These are phyloP conservation scores for Sergeia podlipaevii DNA, from an alignment of 208 protist species.

Conservation along the genomic window DNA sequence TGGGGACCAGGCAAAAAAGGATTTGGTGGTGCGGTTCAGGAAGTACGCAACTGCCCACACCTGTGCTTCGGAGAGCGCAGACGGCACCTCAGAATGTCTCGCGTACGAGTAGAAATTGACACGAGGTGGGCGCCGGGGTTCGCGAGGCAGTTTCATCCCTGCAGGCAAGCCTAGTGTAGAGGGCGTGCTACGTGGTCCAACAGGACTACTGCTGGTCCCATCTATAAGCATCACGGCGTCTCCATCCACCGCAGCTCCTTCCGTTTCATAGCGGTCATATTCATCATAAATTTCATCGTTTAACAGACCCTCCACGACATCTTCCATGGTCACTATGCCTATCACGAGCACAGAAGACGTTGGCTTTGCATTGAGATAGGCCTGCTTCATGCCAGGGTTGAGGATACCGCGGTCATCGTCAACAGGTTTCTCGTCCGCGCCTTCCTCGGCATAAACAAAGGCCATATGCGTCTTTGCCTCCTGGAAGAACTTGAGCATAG, in stretches of 20 bases:
- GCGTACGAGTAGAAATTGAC: conserved; percentile 91
- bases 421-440: neutral
- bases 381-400: neutral
- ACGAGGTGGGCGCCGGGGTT: conserved; percentile 56
- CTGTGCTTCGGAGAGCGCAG: conserved; percentile 69
- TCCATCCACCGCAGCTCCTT: neutral
- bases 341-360: conserved; percentile 19
- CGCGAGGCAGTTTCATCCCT: conserved; percentile 23
- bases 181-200: neutral
- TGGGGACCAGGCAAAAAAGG: conserved; percentile 65
- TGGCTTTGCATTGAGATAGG: neutral
- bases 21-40: conserved; percentile 50
- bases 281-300: conserved; percentile 89
- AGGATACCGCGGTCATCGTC: neutral
- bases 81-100: conserved; percentile 38
- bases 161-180: too few species aligned
- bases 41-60: conserved; percentile 87
- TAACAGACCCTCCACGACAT: conserved; percentile 85
- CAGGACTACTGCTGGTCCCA: neutral
- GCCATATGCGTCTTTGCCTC: conserved; percentile 83
- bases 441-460: conserved; percentile 48
- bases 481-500: conserved; percentile 81
- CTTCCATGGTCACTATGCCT: conserved; percentile 85
- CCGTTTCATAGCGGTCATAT: conserved; percentile 69
- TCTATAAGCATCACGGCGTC: neutral